phyloP scores from a whole-genome alignment of 2,329 filamentous ascomycete genomes.

The Orbilia oligospora region DNA sequence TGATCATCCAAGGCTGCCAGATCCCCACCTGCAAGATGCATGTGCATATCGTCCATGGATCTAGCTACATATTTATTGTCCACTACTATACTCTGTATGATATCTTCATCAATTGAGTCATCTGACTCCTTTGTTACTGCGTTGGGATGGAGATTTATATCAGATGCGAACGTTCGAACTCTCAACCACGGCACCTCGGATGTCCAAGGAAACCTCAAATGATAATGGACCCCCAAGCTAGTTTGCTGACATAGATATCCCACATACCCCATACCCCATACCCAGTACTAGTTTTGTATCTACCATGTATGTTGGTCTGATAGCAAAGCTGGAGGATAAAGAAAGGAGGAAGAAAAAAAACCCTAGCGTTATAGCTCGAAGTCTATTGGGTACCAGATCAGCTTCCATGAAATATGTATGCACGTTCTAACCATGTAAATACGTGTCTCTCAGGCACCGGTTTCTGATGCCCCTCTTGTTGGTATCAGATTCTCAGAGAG shows the following conservation, averaged over 20 bases:
- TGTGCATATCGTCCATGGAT: neutral
- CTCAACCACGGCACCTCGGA: slow-evolving; percentile 1
- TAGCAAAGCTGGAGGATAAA: slow-evolving; percentile 17
- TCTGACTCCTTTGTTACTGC: slow-evolving; percentile 19
- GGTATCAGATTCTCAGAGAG: slow-evolving; percentile 18
- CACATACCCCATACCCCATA: slow-evolving; percentile 11
- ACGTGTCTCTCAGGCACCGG: slow-evolving; percentile 41
- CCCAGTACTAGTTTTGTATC: too few species aligned
- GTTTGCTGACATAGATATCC: slow-evolving; percentile 22
- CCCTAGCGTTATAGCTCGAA: neutral
- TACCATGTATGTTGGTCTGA: slow-evolving; percentile 4
- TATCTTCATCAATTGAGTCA: slow-evolving; percentile 36
- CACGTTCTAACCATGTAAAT: slow-evolving; percentile 17
- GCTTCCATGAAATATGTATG: neutral
- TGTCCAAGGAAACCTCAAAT: slow-evolving; percentile 12
- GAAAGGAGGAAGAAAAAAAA: neutral
- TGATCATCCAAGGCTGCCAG: slow-evolving; percentile 45
- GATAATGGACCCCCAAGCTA: slow-evolving; percentile 10
- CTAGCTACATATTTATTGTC: too few species aligned
- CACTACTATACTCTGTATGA: too few species aligned
- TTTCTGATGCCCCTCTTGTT: slow-evolving; percentile 13
- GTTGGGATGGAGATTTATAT: slow-evolving; percentile 5
- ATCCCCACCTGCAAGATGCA: slow-evolving; percentile 19
- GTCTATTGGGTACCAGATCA: slow-evolving; percentile 5
- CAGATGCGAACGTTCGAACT: neutral